Percentiles rank a stretch among this genome's conserved stretches.
Conservation (phyloP, 106 monocot species). For the Posidonia australis region DNA sequence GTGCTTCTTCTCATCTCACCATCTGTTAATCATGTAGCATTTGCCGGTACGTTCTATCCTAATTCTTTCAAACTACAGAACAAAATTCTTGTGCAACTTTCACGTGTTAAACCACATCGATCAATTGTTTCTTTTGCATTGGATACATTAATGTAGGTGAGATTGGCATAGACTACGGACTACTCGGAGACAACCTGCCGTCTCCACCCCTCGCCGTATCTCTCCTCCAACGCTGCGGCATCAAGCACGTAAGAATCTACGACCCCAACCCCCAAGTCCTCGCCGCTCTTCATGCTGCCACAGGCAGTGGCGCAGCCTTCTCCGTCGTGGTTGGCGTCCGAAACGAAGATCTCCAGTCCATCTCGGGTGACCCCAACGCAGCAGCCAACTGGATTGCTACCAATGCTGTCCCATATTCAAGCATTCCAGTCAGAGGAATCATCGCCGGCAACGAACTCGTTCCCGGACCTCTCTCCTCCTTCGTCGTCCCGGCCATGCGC, state of each 20-base stretch:
- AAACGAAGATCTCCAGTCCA: slow-evolving; percentile 59
- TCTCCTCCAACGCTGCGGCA: slow-evolving; percentile 37
- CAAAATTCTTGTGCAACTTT: too few relatives aligned
- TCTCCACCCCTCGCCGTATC: slow-evolving; percentile 32
- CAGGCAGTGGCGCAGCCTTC: slow-evolving; percentile 16
- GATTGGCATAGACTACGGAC: slow-evolving; percentile 62
- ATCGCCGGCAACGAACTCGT: slow-evolving; percentile 71
- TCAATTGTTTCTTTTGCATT: too few relatives aligned
- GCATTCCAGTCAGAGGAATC: slow-evolving; percentile 26
- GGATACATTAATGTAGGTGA: too few relatives aligned
- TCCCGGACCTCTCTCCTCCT: slow-evolving; percentile 23
- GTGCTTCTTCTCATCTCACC: too few relatives aligned
- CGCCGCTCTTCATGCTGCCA: slow-evolving; percentile 17
- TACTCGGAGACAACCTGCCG: slow-evolving; percentile 76
- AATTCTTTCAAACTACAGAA: too few relatives aligned
- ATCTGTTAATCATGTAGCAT: too few relatives aligned
- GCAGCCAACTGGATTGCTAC: slow-evolving; percentile 44
- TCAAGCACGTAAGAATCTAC: slow-evolving; percentile 60
- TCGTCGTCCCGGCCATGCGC: slow-evolving; percentile 65
- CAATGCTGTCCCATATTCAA: slow-evolving; percentile 53
- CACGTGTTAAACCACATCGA: too few relatives aligned
- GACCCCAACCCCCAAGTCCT: slow-evolving; percentile 48
- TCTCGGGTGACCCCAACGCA: slow-evolving; percentile 37
- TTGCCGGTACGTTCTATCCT: too few relatives aligned
- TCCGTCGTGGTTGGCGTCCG: slow-evolving; percentile 43